Conservation (phyloP, 345 rosid species). For the Citrus hindsii region DNA sequence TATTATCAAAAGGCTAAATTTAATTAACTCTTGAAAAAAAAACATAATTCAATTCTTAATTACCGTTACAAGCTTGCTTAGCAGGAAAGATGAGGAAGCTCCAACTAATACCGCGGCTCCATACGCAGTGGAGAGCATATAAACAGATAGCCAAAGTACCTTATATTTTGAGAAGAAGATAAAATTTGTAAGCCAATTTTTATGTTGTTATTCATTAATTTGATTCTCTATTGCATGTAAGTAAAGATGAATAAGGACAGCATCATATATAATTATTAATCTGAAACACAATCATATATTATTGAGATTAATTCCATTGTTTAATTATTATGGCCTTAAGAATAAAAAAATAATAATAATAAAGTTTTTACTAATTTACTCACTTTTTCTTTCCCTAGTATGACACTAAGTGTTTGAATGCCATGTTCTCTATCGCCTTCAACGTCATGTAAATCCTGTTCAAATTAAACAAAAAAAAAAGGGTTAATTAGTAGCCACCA, state of each 20-base stretch:
- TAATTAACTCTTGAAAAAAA: too few relatives aligned
- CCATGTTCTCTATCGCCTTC: conserved; percentile 32
- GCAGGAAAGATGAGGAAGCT: conserved; percentile 17
- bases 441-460: conserved; percentile 37
- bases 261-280: too few relatives aligned
- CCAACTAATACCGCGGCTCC: conserved; percentile 28
- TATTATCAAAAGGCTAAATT: too few relatives aligned
- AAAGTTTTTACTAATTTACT: background rate
- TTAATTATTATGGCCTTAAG: too few relatives aligned
- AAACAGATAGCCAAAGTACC: conserved; percentile 28
- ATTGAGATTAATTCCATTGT: background rate
- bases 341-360: too few relatives aligned
- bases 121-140: conserved; percentile 24
- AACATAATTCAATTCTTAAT: background rate
- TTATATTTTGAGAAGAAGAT: background rate
- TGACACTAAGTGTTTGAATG: conserved; percentile 20
- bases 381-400: conserved; percentile 28
- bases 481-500: too few relatives aligned
- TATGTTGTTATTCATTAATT: too few relatives aligned
- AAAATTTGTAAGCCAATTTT: background rate
- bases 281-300: background rate
- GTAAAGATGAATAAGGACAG: background rate
- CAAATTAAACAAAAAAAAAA: too few relatives aligned
- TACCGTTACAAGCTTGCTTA: conserved; percentile 21
- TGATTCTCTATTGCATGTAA: too few relatives aligned